Percentiles rank a stretch among this genome's conserved stretches.
Conservation (phyloP, 2,329 filamentous ascomycete species). For the Macroventuria anomochaeta region DNA sequence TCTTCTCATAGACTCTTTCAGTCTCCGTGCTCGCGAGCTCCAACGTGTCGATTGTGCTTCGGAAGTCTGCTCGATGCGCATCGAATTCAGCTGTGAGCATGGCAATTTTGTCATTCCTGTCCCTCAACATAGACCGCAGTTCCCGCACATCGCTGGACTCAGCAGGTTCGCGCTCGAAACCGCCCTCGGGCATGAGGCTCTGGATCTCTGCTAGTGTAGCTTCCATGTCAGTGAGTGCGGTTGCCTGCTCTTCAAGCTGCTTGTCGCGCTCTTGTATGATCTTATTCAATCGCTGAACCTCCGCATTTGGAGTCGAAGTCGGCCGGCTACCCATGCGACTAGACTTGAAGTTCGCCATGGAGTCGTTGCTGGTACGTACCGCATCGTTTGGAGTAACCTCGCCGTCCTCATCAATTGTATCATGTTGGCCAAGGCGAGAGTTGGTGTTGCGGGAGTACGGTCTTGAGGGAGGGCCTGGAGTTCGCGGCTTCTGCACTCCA, state of each 20-base stretch:
- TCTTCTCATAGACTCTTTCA: slow-evolving; percentile 92
- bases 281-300: slow-evolving; percentile 73
- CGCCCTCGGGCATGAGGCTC: slow-evolving; percentile 65
- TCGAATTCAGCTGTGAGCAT: slow-evolving; percentile 95
- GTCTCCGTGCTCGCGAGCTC: slow-evolving; percentile 96
- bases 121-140: slow-evolving; percentile 80
- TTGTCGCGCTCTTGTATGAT: slow-evolving; percentile 84
- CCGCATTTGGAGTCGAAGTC: slow-evolving; percentile 59
- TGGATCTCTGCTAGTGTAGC: slow-evolving; percentile 82
- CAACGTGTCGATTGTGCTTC: slow-evolving; percentile 94
- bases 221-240: slow-evolving; percentile 88
- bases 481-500: slow-evolving; percentile 58
- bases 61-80: slow-evolving; percentile 90
- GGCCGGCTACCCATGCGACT: slow-evolving; percentile 37
- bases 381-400: slow-evolving; percentile 59
- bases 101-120: slow-evolving; percentile 97
- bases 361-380: slow-evolving; percentile 61
- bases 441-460: slow-evolving; percentile 57
- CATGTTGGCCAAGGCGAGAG: slow-evolving; percentile 54
- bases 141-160: slow-evolving; percentile 71
- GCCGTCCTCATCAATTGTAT: slow-evolving; percentile 49
- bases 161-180: slow-evolving; percentile 59
- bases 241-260: slow-evolving; percentile 86
- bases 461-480: slow-evolving; percentile 48
- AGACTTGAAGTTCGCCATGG: slow-evolving; percentile 54